Evolutionary conservation across 371 early-diverging fungal species (phyloP).

Genomic region (Capillidium rhysosporum): DNA sequence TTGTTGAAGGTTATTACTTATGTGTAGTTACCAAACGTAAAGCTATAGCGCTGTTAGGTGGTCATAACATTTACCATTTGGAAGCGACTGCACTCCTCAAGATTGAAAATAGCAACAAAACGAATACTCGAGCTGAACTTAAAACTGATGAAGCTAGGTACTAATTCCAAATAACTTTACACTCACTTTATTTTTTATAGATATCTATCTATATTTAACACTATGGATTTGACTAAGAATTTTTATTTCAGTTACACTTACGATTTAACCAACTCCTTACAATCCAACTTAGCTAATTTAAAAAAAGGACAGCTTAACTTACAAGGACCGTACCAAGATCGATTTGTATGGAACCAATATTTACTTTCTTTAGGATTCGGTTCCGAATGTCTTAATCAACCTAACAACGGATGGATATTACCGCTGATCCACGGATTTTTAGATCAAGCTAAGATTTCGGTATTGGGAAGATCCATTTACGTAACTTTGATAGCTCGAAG

Average conservation of each 20-base stretch:
- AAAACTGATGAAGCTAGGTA: conserved; percentile 60
- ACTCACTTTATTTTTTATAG: conserved; percentile 12
- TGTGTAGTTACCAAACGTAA: conserved; percentile 66
- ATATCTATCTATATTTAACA: conserved; percentile 57
- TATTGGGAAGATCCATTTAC: conserved; percentile 56
- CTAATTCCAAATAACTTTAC: not conserved
- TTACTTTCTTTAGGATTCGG: conserved; percentile 50
- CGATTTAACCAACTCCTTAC: conserved; percentile 78
- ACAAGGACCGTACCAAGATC: conserved; percentile 30
- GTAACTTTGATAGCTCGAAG: conserved; percentile 88
- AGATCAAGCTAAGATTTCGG: conserved; percentile 60
- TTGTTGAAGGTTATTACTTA: conserved; percentile 84
- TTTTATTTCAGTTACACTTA: conserved; percentile 88
- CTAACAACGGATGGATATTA: conserved; percentile 53
- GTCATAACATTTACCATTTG: conserved; percentile 86
- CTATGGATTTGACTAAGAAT: conserved; percentile 65
- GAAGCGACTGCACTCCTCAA: conserved; percentile 70
- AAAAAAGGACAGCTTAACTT: conserved; percentile 4
- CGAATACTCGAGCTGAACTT: conserved; percentile 29
- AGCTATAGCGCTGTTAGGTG: conserved; percentile 85
- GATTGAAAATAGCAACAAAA: conserved; percentile 25
- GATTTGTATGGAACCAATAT: conserved; percentile 93
- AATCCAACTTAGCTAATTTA: conserved; percentile 52
- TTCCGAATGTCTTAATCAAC: conserved; percentile 18
- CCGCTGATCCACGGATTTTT: conserved; percentile 92